Percentiles rank a stretch among this genome's conserved stretches.
phyloP scores from a whole-genome alignment of 2,329 filamentous ascomycete genomes.

The Myriosclerotinia curreyana region DNA sequence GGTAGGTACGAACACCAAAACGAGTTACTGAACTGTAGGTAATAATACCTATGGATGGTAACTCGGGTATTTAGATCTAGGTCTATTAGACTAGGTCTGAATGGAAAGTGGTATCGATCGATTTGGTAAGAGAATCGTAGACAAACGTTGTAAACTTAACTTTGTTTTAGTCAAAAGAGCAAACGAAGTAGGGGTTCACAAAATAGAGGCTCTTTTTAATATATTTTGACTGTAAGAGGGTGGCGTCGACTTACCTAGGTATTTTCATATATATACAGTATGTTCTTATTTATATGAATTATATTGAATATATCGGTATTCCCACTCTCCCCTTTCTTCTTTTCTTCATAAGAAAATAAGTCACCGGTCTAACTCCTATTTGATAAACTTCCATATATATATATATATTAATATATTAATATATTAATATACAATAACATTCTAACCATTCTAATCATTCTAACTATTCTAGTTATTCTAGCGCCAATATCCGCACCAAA shows the following conservation, averaged over 20 bases:
- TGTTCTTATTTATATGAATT: no score
- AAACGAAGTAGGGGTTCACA: neutral
- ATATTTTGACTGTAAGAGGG: neutral
- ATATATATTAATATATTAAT: no score
- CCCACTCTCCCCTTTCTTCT: neutral
- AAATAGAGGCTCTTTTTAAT: neutral
- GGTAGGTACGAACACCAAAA: no score
- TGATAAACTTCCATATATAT: neutral
- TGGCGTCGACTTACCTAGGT: neutral
- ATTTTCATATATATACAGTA: no score
- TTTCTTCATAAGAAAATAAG: neutral
- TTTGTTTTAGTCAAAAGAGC: no score
- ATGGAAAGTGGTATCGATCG: neutral
- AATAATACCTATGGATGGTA: no score
- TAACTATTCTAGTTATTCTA: no score
- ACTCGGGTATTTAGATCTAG: neutral
- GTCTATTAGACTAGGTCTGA: neutral
- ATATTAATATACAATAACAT: no score
- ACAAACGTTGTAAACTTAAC: no score
- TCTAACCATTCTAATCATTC: no score
- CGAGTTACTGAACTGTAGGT: no score
- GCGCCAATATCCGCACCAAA: neutral
- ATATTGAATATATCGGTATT: no score
- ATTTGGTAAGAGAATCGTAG: neutral
- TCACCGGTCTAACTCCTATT: neutral